Conservation (phyloP, 2,329 filamentous ascomycete genomes). For the Ceratocystis eucalypticola region DNA sequence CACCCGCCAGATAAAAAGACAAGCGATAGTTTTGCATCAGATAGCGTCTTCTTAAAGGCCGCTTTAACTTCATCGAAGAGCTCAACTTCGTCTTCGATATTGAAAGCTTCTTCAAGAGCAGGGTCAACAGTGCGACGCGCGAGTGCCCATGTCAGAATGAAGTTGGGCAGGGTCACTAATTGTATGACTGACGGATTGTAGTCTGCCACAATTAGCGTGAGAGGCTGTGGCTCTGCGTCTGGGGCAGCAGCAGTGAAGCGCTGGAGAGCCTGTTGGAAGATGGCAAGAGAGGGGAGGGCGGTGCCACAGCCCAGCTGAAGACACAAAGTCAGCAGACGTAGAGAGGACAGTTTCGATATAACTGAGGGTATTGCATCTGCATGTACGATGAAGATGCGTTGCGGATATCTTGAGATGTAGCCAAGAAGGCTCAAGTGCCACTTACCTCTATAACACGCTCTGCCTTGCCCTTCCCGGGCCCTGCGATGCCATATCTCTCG, state of each 20-base stretch:
- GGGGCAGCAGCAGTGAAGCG: constrained; percentile 3
- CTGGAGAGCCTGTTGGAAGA: constrained; percentile 48
- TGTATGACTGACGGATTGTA: constrained; percentile 69
- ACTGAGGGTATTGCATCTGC: not conserved
- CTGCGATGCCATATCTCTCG: constrained; percentile 28
- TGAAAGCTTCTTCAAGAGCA: constrained; percentile 29
- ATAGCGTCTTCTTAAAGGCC: constrained; percentile 45
- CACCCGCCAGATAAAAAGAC: constrained; percentile 64
- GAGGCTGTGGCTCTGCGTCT: constrained; percentile 22
- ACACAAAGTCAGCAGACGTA: constrained; percentile 20
- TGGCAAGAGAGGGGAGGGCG: constrained; percentile 55
- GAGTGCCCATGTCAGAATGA: constrained; percentile 56
- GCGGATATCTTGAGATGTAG: not conserved
- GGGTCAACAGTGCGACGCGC: constrained; percentile 35
- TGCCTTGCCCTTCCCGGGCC: constrained; percentile 25
- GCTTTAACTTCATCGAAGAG: constrained; percentile 43
- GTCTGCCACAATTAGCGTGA: constrained; percentile 57
- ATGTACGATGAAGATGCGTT: not conserved
- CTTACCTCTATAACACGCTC: constrained; percentile 43
- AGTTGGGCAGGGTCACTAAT: constrained; percentile 66
- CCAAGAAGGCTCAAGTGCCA: constrained; percentile 10
- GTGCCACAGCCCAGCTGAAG: constrained; percentile 63
- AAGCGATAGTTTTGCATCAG: constrained; percentile 38
- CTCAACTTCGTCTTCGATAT: constrained; percentile 48
- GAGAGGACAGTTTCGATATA: not conserved